phyloP scores from a whole-genome alignment of 2,329 filamentous ascomycete species.

The Capronia coronata region DNA sequence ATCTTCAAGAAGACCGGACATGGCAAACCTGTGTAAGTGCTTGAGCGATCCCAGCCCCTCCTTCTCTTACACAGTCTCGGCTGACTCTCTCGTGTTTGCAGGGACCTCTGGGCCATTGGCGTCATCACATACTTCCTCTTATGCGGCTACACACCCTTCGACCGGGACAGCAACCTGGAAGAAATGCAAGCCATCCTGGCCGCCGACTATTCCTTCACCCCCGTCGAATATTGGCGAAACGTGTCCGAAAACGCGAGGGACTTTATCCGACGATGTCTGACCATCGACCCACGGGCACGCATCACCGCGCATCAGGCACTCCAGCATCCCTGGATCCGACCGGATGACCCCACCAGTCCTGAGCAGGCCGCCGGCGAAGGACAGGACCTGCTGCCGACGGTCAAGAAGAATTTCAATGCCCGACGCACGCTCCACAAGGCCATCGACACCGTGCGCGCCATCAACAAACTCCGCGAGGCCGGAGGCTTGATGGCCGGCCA shows the following conservation, averaged over 20 bases:
- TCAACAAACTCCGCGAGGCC: constrained; percentile 60
- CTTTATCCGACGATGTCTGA: constrained; percentile 87
- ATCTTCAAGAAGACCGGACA: constrained; percentile 99
- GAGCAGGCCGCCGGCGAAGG: constrained; percentile 34
- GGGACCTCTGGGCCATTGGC: constrained; percentile 93
- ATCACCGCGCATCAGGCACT: constrained; percentile 82
- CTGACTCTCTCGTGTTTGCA: constrained; percentile 29
- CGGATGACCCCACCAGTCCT: constrained; percentile 41
- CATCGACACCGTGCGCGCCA: constrained; percentile 61
- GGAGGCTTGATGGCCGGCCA: constrained; percentile 48
- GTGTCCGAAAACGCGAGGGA: constrained; percentile 80
- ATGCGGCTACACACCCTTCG: constrained; percentile 96
- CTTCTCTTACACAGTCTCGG: no score
- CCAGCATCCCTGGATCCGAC: constrained; percentile 58
- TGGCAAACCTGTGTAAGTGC: constrained; percentile 79
- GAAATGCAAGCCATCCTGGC: constrained; percentile 99
- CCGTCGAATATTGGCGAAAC: constrained; percentile 91
- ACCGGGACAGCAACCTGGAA: constrained; percentile 93
- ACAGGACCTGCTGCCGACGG: constrained; percentile 55
- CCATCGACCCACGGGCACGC: constrained; percentile 76
- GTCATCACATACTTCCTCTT: constrained; percentile 98
- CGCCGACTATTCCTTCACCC: constrained; percentile 93
- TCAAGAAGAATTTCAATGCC: constrained; percentile 67
- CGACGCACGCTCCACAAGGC: constrained; percentile 59
- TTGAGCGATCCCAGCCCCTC: no score